phyloP scores from a whole-genome alignment of 441 rosid genomes.

The Populus hybrid region DNA sequence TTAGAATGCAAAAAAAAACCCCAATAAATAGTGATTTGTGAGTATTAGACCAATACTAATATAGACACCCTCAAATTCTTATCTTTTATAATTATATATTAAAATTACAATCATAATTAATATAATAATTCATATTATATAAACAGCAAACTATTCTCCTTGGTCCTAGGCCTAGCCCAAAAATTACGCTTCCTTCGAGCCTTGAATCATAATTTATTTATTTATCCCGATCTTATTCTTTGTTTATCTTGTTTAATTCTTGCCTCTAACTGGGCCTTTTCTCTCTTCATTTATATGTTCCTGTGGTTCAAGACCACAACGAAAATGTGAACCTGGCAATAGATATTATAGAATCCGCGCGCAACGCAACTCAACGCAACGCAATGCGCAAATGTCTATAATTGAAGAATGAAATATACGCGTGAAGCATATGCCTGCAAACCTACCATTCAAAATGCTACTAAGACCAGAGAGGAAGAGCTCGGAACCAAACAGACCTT shows the following conservation, averaged over 20 bases:
- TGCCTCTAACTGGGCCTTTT: not conserved
- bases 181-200: not conserved
- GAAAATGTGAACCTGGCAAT: not conserved
- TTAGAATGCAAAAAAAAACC: not conserved
- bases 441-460: not conserved
- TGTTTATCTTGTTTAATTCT: too few species aligned
- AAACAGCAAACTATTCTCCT: not conserved
- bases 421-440: not conserved
- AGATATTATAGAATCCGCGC: too few species aligned
- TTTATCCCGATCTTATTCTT: not conserved
- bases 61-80: not conserved
- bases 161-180: not conserved
- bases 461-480: too few species aligned
- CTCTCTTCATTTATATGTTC: not conserved
- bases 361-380: not conserved
- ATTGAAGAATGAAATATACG: not conserved
- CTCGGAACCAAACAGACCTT: not conserved
- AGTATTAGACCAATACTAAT: too few species aligned
- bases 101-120: too few species aligned
- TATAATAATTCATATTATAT: too few species aligned
- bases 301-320: not conserved
- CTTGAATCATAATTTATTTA: not conserved
- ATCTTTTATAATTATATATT: too few species aligned
- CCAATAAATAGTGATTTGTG: not conserved
- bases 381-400: not conserved